Evolutionary conservation across 306 rosid genomes (phyloP).

Genomic region (Dalbergia cultrata): DNA sequence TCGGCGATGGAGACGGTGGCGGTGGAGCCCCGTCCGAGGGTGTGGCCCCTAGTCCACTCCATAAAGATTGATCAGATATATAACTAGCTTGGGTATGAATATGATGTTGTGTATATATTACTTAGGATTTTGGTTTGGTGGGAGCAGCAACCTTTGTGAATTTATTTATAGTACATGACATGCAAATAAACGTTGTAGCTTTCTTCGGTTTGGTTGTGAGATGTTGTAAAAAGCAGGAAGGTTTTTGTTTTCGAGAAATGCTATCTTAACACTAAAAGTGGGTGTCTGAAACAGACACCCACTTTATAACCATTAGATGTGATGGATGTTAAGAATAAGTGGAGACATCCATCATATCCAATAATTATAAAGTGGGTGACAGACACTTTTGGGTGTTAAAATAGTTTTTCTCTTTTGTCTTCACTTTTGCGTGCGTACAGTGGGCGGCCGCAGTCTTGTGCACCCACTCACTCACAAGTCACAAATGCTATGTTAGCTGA

Average conservation of each 20-base stretch:
- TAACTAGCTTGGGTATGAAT: neutral
- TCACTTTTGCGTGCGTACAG: constrained; percentile 44
- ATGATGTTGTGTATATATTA: constrained; percentile 3
- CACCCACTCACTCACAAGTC: neutral
- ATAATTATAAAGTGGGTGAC: no score
- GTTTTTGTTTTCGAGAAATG: no score
- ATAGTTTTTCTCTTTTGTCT: no score
- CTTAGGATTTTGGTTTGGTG: constrained; percentile 41
- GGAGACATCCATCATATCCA: no score
- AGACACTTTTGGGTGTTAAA: no score
- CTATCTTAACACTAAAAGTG: no score
- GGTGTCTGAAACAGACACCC: no score
- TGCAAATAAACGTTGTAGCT: no score
- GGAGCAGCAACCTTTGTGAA: neutral
- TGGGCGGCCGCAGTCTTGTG: constrained; percentile 74
- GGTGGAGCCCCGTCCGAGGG: constrained; percentile 81
- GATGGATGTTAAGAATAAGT: no score
- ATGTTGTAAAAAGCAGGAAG: neutral
- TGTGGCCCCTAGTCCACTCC: constrained; percentile 77
- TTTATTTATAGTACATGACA: no score
- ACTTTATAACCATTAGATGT: no score
- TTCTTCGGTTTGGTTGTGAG: no score
- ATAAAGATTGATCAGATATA: constrained; percentile 30
- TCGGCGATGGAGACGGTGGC: constrained; percentile 73
- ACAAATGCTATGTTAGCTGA: neutral